These are phyloP conservation scores for Epicoccum sorghinum DNA, from an alignment of 2,329 filamentous ascomycete genomes.

Conservation along the genomic window DNA sequence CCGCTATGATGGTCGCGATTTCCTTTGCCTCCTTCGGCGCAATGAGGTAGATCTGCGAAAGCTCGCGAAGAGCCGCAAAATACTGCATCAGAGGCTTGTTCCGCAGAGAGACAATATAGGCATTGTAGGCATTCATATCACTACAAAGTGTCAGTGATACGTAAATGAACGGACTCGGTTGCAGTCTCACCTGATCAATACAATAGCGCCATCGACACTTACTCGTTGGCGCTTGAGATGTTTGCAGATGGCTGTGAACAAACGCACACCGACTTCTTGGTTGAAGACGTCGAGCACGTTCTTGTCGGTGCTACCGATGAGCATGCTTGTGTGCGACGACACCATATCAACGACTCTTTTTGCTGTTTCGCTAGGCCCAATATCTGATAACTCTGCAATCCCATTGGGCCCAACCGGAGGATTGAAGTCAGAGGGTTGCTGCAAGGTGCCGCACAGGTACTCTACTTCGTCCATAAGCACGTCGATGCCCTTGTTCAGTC, in stretches of 20 bases:
- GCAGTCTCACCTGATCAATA: slow-evolving; percentile 71
- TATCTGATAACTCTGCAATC: slow-evolving; percentile 54
- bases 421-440: slow-evolving; percentile 88
- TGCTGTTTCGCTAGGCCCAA: slow-evolving; percentile 80
- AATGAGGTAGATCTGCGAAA: slow-evolving; percentile 95
- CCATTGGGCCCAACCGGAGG: slow-evolving; percentile 58
- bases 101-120: slow-evolving; percentile 79
- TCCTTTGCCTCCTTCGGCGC: slow-evolving; percentile 87
- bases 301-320: slow-evolving; percentile 94
- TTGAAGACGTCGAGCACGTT: slow-evolving; percentile 98
- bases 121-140: slow-evolving; percentile 93
- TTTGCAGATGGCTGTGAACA: slow-evolving; percentile 93
- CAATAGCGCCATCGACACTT: slow-evolving; percentile 86
- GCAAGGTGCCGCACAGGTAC: slow-evolving; percentile 88
- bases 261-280: slow-evolving; percentile 89
- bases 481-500: slow-evolving; percentile 96
- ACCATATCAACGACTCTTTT: slow-evolving; percentile 83
- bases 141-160: slow-evolving; percentile 50
- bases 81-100: slow-evolving; percentile 87
- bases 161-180: background rate
- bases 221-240: slow-evolving; percentile 96
- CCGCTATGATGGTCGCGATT: slow-evolving; percentile 92
- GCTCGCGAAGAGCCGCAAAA: slow-evolving; percentile 87
- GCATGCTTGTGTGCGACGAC: slow-evolving; percentile 87
- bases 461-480: slow-evolving; percentile 98